Evolutionary conservation across 1,284 basidiomycete genomes (phyloP).

Genomic region (Cutaneotrichosporon sp.): DNA sequence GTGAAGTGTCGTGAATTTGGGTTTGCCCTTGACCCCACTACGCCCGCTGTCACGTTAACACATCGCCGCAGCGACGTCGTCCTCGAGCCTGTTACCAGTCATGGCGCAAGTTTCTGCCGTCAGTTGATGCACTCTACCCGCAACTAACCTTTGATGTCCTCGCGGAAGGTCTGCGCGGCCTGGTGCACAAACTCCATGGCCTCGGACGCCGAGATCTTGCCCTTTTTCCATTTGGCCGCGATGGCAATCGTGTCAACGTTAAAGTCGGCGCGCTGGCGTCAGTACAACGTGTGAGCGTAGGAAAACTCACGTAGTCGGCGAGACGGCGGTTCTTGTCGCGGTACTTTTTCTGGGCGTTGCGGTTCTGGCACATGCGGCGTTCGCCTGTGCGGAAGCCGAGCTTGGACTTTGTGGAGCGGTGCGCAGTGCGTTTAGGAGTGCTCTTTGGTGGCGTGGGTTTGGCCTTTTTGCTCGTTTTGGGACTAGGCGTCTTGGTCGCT

Average conservation of each 20-base stretch:
- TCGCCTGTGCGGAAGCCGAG: slow-evolving; percentile 6
- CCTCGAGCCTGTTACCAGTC: neutral
- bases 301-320: neutral
- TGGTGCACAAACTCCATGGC: neutral
- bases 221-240: neutral
- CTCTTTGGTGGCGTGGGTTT: neutral
- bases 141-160: neutral
- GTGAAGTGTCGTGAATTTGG: too few relatives aligned
- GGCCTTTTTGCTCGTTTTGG: neutral
- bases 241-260: slow-evolving; percentile 1
- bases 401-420: neutral
- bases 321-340: slow-evolving; percentile 13
- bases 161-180: neutral
- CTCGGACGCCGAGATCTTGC: neutral
- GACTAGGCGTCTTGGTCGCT: neutral
- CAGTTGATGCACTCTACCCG: neutral
- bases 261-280: slow-evolving; percentile 9
- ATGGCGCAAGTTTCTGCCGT: slow-evolving; percentile 1
- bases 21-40: too few relatives aligned
- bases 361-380: slow-evolving; percentile 14
- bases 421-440: neutral
- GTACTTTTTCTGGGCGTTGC: slow-evolving; percentile 17
- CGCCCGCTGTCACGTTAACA: neutral
- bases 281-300: neutral
- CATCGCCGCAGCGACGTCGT: neutral